Percentiles rank a stretch among this genome's conserved stretches.
These are phyloP conservation scores for Chaetomium strumarium DNA, from an alignment of 2,329 filamentous ascomycete genomes.

Conservation along the genomic window DNA sequence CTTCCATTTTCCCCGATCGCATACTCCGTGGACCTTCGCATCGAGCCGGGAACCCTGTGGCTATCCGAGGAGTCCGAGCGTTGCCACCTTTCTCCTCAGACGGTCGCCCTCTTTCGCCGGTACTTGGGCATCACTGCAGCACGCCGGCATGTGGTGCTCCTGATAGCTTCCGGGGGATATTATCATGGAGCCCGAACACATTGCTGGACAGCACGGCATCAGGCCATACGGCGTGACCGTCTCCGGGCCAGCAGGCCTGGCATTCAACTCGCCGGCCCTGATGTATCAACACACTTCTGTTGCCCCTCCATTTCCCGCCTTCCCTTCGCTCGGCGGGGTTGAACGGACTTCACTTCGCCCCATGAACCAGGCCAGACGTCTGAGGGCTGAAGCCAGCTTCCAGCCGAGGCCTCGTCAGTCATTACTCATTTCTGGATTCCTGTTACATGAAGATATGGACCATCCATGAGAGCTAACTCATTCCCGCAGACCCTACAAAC, in stretches of 20 bases:
- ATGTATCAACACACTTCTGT: conserved; percentile 2
- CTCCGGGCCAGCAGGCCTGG: conserved; percentile 5
- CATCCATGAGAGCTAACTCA: conserved; percentile 31
- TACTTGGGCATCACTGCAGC: not conserved
- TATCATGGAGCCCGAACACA: conserved; percentile 9
- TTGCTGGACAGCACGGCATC: conserved; percentile 10
- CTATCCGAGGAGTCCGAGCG: conserved; percentile 14
- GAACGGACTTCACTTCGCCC: not conserved
- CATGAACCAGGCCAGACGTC: conserved; percentile 20
- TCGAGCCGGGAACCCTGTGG: conserved; percentile 2
- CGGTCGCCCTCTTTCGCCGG: not conserved
- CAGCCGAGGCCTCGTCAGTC: conserved; percentile 23
- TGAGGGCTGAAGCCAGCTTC: conserved; percentile 19
- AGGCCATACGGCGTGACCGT: conserved; percentile 16
- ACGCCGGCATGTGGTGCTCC: conserved; percentile 1
- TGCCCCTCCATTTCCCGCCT: not conserved
- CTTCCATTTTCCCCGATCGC: not conserved
- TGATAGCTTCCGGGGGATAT: not conserved
- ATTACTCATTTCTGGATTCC: not conserved
- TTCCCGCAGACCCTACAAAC: conserved; percentile 46
- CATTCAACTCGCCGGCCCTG: conserved; percentile 5
- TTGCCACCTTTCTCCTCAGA: not conserved
- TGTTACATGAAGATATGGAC: not conserved
- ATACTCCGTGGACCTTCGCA: not conserved
- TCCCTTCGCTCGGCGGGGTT: not conserved